Evolutionary conservation across 2,329 filamentous ascomycete genomes (phyloP).

Genomic region (Xylariales sp.): DNA sequence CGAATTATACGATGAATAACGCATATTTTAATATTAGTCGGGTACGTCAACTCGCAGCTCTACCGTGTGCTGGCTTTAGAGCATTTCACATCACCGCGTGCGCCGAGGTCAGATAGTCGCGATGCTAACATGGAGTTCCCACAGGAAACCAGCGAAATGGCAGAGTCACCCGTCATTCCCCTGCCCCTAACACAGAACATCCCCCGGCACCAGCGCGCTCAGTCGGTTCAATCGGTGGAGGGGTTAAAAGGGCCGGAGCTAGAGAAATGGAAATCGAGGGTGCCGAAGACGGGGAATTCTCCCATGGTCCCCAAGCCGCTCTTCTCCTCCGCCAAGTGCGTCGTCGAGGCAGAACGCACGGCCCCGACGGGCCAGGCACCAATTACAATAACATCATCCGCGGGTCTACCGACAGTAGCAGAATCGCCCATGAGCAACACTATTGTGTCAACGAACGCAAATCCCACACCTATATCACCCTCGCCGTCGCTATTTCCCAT

Average conservation of each 20-base stretch:
- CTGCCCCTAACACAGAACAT: constrained; percentile 19
- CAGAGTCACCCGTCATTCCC: constrained; percentile 37
- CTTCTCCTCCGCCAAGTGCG: constrained; percentile 29
- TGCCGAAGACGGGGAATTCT: constrained; percentile 18
- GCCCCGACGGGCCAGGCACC: not conserved
- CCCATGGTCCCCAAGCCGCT: constrained; percentile 33
- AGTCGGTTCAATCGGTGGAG: constrained; percentile 1
- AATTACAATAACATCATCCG: not conserved
- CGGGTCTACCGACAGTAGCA: not conserved
- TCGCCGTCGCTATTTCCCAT: constrained; percentile 38
- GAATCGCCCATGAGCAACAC: constrained; percentile 12
- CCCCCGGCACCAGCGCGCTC: not conserved
- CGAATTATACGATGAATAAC: constrained; percentile 31
- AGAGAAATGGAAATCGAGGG: constrained; percentile 32
- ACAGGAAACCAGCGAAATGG: constrained; percentile 35
- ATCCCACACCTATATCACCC: constrained; percentile 30
- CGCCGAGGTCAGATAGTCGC: not conserved
- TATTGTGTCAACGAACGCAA: not conserved
- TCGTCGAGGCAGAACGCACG: constrained; percentile 13
- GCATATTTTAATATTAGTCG: constrained; percentile 29
- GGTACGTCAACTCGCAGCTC: constrained; percentile 23
- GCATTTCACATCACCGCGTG: not conserved
- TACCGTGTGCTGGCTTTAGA: not conserved
- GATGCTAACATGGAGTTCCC: constrained; percentile 25
- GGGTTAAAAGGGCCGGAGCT: constrained; percentile 7